These are phyloP conservation scores for Dioscorea dumetorum DNA, from an alignment of 106 monocot genomes.

Conservation along the genomic window DNA sequence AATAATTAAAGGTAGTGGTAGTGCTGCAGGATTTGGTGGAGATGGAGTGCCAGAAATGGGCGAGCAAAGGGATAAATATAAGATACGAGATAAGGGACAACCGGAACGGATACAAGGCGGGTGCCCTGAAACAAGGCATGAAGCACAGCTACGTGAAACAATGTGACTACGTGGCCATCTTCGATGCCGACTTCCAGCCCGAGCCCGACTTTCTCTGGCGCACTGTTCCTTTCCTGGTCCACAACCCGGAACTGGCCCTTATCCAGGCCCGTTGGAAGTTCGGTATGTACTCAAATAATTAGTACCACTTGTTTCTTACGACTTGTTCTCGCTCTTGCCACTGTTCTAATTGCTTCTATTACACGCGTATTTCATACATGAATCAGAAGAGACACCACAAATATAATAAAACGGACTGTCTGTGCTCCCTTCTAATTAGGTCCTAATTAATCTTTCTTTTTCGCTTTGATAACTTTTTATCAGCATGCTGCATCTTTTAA, in stretches of 20 bases:
- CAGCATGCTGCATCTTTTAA: too few species aligned
- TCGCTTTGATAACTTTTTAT: too few species aligned
- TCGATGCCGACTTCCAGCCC: conserved; percentile 59
- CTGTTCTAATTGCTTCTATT: too few species aligned
- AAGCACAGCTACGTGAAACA: conserved; percentile 41
- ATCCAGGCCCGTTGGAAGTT: conserved; percentile 53
- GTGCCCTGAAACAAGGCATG: conserved; percentile 45
- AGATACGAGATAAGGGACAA: conserved; percentile 44
- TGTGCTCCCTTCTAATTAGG: too few species aligned
- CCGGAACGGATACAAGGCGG: conserved; percentile 49
- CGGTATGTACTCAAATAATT: conserved; percentile 10
- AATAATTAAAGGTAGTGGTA: too few species aligned
- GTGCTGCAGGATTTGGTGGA: conserved; percentile 30
- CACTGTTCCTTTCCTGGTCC: conserved; percentile 37
- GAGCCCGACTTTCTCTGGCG: conserved; percentile 42
- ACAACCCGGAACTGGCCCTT: conserved; percentile 38
- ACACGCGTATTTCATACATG: too few species aligned
- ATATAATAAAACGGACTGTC: too few species aligned
- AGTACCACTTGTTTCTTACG: too few species aligned
- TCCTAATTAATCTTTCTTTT: too few species aligned
- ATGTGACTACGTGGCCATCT: conserved; percentile 41
- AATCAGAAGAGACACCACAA: too few species aligned
- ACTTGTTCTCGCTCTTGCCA: too few species aligned
- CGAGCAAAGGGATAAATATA: conserved; percentile 40
- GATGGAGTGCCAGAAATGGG: conserved; percentile 33